Percentiles rank a stretch among this genome's conserved stretches.
phyloP scores from a whole-genome alignment of 495 filamentous ascomycete species.

The Parathielavia appendiculata region DNA sequence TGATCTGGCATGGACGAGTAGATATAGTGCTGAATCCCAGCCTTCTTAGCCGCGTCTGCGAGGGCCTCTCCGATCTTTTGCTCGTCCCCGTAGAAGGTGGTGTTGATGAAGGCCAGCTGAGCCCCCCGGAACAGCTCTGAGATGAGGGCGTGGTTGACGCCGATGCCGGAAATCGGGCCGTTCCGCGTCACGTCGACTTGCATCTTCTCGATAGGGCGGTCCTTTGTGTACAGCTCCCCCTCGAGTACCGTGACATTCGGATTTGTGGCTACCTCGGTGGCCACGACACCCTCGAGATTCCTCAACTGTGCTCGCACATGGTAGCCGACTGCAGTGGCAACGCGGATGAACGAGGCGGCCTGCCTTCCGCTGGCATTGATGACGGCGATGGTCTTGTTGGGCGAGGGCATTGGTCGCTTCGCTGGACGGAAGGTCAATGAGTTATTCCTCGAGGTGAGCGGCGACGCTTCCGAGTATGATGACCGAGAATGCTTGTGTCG shows the following conservation, averaged over 20 bases:
- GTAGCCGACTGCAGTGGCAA: conserved; percentile 87
- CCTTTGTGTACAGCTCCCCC: conserved; percentile 67
- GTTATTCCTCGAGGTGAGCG: conserved; percentile 46
- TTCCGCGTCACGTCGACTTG: conserved; percentile 42
- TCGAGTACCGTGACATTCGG: conserved; percentile 80
- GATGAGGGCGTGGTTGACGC: conserved; percentile 59
- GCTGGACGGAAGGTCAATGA: conserved; percentile 46
- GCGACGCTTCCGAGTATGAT: conserved; percentile 48
- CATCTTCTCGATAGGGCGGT: conserved; percentile 41
- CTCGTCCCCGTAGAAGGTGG: conserved; percentile 96
- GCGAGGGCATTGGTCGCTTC: conserved; percentile 49
- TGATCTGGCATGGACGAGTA: conserved; percentile 98
- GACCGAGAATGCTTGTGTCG: conserved; percentile 51
- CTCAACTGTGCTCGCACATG: conserved; percentile 83
- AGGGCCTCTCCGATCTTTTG: conserved; percentile 77
- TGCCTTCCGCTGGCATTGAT: conserved; percentile 92
- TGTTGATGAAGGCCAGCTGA: conserved; percentile 93
- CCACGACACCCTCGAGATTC: conserved; percentile 74
- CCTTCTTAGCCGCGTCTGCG: conserved; percentile 82
- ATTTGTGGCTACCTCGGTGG: conserved; percentile 71
- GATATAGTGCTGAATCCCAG: conserved; percentile 83
- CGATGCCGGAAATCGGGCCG: conserved; percentile 43
- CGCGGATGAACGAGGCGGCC: conserved; percentile 86
- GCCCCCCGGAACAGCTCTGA: conserved; percentile 73
- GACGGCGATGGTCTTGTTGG: conserved; percentile 76